Conservation (phyloP, 1,284 basidiomycete genomes). For the Ganoderma meredithae region DNA sequence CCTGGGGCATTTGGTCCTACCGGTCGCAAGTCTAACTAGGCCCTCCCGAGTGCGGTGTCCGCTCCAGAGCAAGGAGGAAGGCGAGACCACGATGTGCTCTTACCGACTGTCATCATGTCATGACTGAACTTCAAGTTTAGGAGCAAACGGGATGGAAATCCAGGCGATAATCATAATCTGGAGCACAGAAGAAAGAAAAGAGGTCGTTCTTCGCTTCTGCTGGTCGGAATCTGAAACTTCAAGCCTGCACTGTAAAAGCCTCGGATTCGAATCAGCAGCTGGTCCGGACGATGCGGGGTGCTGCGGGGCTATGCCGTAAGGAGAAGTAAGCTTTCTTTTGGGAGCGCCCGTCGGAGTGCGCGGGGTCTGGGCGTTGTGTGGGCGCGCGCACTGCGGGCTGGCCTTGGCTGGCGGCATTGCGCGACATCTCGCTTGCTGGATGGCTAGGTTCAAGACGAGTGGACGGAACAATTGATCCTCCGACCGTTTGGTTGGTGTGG, state of each 20-base stretch:
- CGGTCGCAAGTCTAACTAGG: neutral
- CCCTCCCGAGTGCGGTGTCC: too few relatives aligned
- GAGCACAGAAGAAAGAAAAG: neutral
- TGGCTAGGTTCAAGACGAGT: neutral
- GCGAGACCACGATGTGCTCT: neutral
- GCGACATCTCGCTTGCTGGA: neutral
- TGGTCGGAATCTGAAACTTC: neutral
- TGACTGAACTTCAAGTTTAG: neutral
- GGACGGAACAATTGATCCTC: neutral
- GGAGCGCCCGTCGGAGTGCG: neutral
- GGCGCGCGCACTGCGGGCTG: neutral
- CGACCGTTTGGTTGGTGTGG: too few relatives aligned
- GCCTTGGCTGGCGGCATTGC: neutral
- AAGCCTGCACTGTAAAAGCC: neutral
- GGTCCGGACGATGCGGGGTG: neutral
- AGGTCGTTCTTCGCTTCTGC: neutral
- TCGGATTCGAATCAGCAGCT: neutral
- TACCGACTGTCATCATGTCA: neutral
- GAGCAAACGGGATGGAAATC: neutral
- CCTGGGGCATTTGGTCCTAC: neutral
- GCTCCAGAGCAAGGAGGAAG: neutral
- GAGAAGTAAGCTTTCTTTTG: neutral
- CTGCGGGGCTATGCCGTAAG: neutral
- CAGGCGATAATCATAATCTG: neutral
- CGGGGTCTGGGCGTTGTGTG: neutral